These are phyloP conservation scores for Solanum piurae DNA, from an alignment of 257 asterid species.

Conservation along the genomic window DNA sequence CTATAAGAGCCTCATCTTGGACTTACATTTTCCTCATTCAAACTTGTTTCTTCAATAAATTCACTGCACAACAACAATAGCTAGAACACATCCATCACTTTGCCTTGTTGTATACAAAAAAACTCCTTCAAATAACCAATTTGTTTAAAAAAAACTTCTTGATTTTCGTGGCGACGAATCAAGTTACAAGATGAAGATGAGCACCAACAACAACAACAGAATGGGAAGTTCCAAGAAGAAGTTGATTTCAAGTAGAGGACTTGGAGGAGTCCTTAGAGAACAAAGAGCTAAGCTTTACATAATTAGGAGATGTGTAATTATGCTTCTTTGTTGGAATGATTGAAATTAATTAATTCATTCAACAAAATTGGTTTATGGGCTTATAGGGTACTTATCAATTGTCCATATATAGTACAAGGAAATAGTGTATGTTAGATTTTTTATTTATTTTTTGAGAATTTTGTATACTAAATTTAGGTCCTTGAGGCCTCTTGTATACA, in stretches of 20 bases:
- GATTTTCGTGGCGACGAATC: background rate
- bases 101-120: background rate
- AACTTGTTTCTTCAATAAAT: background rate
- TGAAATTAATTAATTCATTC: background rate
- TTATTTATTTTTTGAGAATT: background rate
- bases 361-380: background rate
- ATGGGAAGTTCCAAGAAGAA: constrained; percentile 49
- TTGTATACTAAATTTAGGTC: background rate
- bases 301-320: constrained; percentile 67
- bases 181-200: constrained; percentile 41
- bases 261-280: constrained; percentile 57
- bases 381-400: background rate
- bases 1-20: constrained; percentile 20
- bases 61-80: background rate
- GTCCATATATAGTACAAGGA: background rate
- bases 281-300: constrained; percentile 76
- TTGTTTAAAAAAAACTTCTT: background rate
- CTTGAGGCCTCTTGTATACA: background rate
- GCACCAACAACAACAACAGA: constrained; percentile 5
- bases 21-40: background rate
- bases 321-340: constrained; percentile 89
- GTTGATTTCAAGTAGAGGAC: constrained; percentile 45
- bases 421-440: background rate
- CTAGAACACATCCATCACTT: background rate
- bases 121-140: background rate